Evolutionary conservation across 768 basidiomycete genomes (phyloP).

Genomic region (Cystobasidium tubakii): DNA sequence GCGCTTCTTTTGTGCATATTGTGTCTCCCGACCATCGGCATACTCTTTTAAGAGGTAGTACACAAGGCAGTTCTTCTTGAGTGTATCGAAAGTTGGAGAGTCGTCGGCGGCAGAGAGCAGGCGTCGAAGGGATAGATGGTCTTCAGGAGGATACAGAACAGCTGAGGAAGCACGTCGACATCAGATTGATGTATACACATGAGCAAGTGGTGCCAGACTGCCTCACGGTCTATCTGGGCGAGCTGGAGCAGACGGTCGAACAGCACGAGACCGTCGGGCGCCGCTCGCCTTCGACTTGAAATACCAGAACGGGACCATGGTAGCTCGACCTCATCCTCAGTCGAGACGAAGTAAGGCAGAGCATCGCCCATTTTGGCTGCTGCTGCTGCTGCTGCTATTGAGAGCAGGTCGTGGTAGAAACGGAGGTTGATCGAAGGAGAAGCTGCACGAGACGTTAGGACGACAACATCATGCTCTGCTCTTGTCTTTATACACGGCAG

Average conservation of each 20-base stretch:
- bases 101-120: slow-evolving; percentile 11
- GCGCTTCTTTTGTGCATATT: slow-evolving; percentile 11
- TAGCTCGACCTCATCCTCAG: background rate
- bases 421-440: background rate
- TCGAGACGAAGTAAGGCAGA: slow-evolving; percentile 1
- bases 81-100: background rate
- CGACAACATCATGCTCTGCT: background rate
- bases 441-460: background rate
- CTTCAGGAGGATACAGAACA: slow-evolving; percentile 16
- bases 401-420: background rate
- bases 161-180: background rate
- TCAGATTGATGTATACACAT: background rate
- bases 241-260: slow-evolving; percentile 23
- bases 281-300: background rate
- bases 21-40: background rate
- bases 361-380: background rate
- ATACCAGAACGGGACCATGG: background rate
- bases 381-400: background rate
- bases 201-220: background rate
- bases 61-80: slow-evolving; percentile 34
- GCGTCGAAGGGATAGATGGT: background rate
- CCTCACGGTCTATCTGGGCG: slow-evolving; percentile 19
- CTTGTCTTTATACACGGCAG: background rate
- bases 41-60: slow-evolving; percentile 31
- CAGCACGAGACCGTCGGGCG: slow-evolving; percentile 16